Percentiles rank a stretch among this genome's conserved stretches.
phyloP scores from a whole-genome alignment of 2,329 filamentous ascomycete genomes.

The Coniella lustricola region DNA sequence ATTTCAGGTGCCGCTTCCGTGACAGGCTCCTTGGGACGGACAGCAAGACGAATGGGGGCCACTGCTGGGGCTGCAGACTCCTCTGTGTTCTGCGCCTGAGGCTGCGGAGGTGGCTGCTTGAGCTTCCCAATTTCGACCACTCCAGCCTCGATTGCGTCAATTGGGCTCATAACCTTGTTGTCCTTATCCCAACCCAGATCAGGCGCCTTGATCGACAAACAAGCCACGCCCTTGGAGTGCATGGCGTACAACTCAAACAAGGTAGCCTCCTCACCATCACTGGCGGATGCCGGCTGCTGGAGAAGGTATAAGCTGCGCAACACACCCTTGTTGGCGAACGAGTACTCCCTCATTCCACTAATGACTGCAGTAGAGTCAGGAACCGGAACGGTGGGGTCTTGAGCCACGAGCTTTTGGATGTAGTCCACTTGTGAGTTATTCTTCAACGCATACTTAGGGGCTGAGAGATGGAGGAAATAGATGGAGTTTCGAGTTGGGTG shows the following conservation, averaged over 20 bases:
- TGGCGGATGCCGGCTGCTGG: conserved; percentile 57
- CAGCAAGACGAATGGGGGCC: conserved; percentile 28
- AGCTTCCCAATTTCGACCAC: conserved; percentile 70
- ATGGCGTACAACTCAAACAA: conserved; percentile 95
- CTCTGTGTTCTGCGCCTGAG: conserved; percentile 34
- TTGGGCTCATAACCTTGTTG: conserved; percentile 74
- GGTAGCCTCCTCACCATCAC: conserved; percentile 60
- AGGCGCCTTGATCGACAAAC: conserved; percentile 74
- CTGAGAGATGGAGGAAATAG: conserved; percentile 93
- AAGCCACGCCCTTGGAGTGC: conserved; percentile 96
- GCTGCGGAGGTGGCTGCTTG: conserved; percentile 39
- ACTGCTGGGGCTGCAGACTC: conserved; percentile 17
- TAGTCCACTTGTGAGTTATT: conserved; percentile 82
- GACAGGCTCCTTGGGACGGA: conserved; percentile 23
- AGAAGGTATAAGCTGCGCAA: conserved; percentile 88
- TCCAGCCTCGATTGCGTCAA: conserved; percentile 69
- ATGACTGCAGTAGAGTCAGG: conserved; percentile 95
- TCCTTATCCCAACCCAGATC: conserved; percentile 90
- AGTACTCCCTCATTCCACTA: conserved; percentile 93
- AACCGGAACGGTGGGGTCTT: conserved; percentile 66
- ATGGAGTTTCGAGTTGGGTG: conserved; percentile 96
- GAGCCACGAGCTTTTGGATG: conserved; percentile 67
- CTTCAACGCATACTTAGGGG: conserved; percentile 82
- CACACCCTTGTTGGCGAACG: conserved; percentile 77
- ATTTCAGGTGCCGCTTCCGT: conserved; percentile 18